Evolutionary conservation across 2,329 filamentous ascomycete species (phyloP), one percentile per base, ranked within the genome.

Genomic region (Septoria linicola): DNA sequence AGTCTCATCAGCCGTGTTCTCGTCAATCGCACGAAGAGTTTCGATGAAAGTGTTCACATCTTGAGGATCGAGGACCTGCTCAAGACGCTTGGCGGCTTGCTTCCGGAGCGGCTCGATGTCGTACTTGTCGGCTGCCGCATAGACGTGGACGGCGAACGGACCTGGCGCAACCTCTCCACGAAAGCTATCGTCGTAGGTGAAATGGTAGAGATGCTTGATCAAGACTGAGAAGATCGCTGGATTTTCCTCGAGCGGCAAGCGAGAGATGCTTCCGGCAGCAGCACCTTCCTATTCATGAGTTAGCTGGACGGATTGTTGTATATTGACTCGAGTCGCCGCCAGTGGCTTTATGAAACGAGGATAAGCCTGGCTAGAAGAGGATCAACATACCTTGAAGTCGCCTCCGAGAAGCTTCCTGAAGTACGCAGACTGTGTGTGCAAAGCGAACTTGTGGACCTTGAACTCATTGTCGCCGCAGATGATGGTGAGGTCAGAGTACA

Each of bases 401-500:
- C 60, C 57, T 6, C 25, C 37, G 55, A 70, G 70, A 25, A 71
- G 67, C 32, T 70, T 72, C 35, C 69, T 67, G 57, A 75, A 74
- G 59, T 73, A 73, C 6, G 61, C 59, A 2, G 70, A 73, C 36
- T 72, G 67, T 17, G 70, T 68, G 57, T 69, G 70, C 41, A 75
- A 64, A 39, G 74, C 64, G 14, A 65, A 64, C 53, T 69, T 69
- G 59, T 75, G 72, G 6, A 73, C 71, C 25, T 60, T 62, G 61
- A 71, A 75, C 59, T 61, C 64, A 63, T 66, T 67, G 39, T 51
- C 59, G 42, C 68, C 66, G 63, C 68, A 73, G 35, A 64, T 59
- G 58, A 75, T 66, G 50, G 70, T 74, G 53, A 75, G 64, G 61
- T 75, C 73, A 52, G 72, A 73, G 59, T 71, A 74, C 7, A 36